A percentile compares a stretch with the other conserved stretches of the same genome.
These are phyloP conservation scores for Fusarium cyanostomum DNA, from an alignment of 2,329 filamentous ascomycete genomes.

Conservation along the genomic window DNA sequence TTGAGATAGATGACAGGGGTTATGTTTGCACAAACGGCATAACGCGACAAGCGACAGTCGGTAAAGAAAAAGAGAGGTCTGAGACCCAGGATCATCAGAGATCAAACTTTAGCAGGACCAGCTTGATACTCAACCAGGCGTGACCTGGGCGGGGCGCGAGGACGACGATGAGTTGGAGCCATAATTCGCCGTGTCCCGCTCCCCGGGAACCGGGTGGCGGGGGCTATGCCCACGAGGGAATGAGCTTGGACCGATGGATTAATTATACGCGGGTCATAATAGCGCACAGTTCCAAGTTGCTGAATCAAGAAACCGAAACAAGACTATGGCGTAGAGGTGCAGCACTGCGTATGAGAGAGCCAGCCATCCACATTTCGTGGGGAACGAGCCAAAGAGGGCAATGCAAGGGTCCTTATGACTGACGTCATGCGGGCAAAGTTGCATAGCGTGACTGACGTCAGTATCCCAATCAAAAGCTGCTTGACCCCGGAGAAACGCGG, in stretches of 20 bases:
- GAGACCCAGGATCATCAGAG: slow-evolving; percentile 10
- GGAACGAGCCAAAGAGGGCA: slow-evolving; percentile 12
- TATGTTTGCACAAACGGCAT: slow-evolving; percentile 6
- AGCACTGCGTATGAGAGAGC: slow-evolving; percentile 9
- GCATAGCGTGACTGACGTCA: slow-evolving; percentile 40
- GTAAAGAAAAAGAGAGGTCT: slow-evolving; percentile 10
- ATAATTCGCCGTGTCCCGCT: not conserved
- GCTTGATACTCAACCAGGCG: slow-evolving; percentile 3
- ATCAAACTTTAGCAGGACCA: slow-evolving; percentile 5
- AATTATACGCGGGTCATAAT: slow-evolving; percentile 12
- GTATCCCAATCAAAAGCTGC: not conserved
- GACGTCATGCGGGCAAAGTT: slow-evolving; percentile 37
- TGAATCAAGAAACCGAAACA: slow-evolving; percentile 22
- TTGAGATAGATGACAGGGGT: slow-evolving; percentile 7
- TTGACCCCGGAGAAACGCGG: slow-evolving; percentile 4
- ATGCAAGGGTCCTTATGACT: slow-evolving; percentile 37
- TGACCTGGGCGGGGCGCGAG: slow-evolving; percentile 21
- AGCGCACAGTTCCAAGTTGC: slow-evolving; percentile 5
- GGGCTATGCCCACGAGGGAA: slow-evolving; percentile 16
- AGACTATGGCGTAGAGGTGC: slow-evolving; percentile 39
- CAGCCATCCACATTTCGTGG: slow-evolving; percentile 32
- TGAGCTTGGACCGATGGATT: slow-evolving; percentile 1
- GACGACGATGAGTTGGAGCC: not conserved
- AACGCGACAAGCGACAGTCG: slow-evolving; percentile 14
- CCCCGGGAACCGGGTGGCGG: slow-evolving; percentile 14